Evolutionary conservation across 2,329 filamentous ascomycete species (phyloP), one percentile per base, ranked within the genome.

Genomic region (Fusarium chlamydosporum): DNA sequence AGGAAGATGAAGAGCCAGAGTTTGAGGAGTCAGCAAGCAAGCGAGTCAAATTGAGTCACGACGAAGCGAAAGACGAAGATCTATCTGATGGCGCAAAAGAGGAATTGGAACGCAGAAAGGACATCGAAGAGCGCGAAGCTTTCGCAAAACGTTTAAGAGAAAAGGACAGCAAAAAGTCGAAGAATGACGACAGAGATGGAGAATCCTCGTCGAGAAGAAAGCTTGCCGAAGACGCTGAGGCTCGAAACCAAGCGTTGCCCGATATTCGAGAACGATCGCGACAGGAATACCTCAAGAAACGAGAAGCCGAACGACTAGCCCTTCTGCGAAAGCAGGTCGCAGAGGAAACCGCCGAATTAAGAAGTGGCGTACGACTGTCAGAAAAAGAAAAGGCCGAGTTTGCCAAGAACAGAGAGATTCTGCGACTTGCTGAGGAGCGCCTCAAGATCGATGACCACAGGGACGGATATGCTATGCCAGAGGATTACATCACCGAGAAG

Each of bases 401-500:
- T 77, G 91, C 91, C 4, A 91, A 93, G 75, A 98, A 98, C 75
- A 84, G 92, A 45, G 93, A 98, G 79, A 85, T 94, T 27, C 80
- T 97, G 41, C 86, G 90, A 35, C 83, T 97, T 41, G 93, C 93
- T 2, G 92, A 97, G 79, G 93, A 96, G 77, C 87, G 95, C 23
- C 82, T 95, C 56, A 88, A 88, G 42, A 97, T 99, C 68, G 94
- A 98, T 76, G 95, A 98, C 72, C 90, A 97, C 77, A 87, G 91
- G 20, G 94, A 97, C 81, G 95, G 95, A 3, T 99, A 98, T 80
- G 87, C 91, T 70, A 90, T 99, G 82, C 96, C 95, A 0, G 94
- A 97, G 68, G 94, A 97, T 77, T 97, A 97, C 76, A 95, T 97
- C 66, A 97, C 92, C 0, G 94, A 96, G 77, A 94, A 95, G 79